Percentiles rank a stretch among this genome's conserved stretches.
Conservation (phyloP, 306 rosid species). For the Cicer judaicum region DNA sequence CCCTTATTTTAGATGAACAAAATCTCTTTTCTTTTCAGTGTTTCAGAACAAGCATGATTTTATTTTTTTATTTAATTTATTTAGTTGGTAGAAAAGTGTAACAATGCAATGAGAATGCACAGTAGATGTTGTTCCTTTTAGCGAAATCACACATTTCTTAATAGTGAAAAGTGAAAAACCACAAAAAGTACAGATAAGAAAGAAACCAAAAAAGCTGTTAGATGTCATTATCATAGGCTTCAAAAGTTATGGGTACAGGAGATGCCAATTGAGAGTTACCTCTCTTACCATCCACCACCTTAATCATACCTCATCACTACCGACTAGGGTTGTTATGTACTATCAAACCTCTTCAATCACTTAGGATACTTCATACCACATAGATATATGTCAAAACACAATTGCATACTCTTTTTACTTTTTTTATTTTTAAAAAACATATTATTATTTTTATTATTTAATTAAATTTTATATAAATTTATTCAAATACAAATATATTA, state of each 20-base stretch:
- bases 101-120: conserved; percentile 34
- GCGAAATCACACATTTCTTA: conserved; percentile 52
- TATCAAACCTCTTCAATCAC: too few relatives aligned
- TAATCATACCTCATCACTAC: conserved; percentile 56
- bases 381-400: too few relatives aligned
- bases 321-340: not conserved
- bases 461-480: too few relatives aligned
- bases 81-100: conserved; percentile 42
- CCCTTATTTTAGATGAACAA: conserved; percentile 17
- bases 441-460: too few relatives aligned
- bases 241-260: conserved; percentile 62
- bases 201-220: conserved; percentile 57
- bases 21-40: conserved; percentile 24
- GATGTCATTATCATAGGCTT: conserved; percentile 71
- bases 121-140: conserved; percentile 46
- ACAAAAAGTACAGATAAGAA: conserved; percentile 31
- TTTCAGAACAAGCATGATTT: conserved; percentile 26
- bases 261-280: conserved; percentile 51
- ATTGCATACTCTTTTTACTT: too few relatives aligned
- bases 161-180: conserved; percentile 51
- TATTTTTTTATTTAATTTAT: not conserved
- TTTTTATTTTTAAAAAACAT: too few relatives aligned
- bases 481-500: too few relatives aligned
- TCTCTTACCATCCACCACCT: conserved; percentile 55
- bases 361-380: too few relatives aligned